Base-by-base conservation (phyloP, 305 asterid genomes). In the Plantago lanceolata region DNA sequence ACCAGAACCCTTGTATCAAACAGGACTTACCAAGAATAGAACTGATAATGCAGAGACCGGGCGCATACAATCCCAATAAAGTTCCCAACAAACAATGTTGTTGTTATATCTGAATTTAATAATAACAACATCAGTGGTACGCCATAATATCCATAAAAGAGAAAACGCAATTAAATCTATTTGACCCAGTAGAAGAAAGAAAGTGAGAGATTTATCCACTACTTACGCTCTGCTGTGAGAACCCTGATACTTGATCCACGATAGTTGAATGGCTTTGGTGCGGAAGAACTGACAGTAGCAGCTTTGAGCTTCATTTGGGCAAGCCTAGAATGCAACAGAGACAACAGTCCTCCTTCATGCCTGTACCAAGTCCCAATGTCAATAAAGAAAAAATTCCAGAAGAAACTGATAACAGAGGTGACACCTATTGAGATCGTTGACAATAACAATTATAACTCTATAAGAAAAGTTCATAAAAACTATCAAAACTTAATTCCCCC, bases 21-120 rank as follows among this genome's bases (percentile, higher is more conserved):
- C 57, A 65, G 57, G 57, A 73, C 84, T 73, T 69, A 88, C 98
- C 98, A 91, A 71, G 98, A 85, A 71, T 86, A 88, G 74, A 86
- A 91, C 77, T 88, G 98, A 79, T 88, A 91, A 64, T 88, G 98
- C 75, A 91, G 85, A 74, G 98, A 91, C 45, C 95, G 84, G 31
- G 98, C 96, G 81, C 86, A 88, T 48, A 89, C 74, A 62, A 89
- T 82, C 72, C 97, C 97, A 15, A 88, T 79, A 76, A 90, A 90
- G 72, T 90, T 90, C 74, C 97, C 97, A 47, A 80, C 90, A 73
- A 91, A 89, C 89, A 91, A 63, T 57, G 90, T 81, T 0, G 95
- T 82, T 17, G 67, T 77, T 45, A 86, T 89, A 84, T 91, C 96
- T 91, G 90, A 68, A 67, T 70, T 19, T 61, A 66, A 37, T 37